phyloP scores from a whole-genome alignment of 2,329 filamentous ascomycete species.

The Phaeosphaeria sp. region DNA sequence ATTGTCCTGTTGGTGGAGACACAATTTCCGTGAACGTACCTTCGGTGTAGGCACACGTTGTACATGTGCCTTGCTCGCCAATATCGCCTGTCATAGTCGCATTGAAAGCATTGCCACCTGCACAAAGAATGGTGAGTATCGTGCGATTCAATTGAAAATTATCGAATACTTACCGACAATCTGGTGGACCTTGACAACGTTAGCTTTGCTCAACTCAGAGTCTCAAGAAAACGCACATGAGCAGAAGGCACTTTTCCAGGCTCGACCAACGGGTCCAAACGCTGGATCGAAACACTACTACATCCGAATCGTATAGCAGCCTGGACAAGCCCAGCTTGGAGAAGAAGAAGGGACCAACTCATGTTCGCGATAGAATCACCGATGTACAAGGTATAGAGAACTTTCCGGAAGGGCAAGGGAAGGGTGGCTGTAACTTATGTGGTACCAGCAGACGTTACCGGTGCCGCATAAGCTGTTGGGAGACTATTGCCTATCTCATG shows the following conservation, averaged over 20 bases:
- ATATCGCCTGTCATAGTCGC: slow-evolving; percentile 29
- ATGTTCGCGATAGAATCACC: slow-evolving; percentile 5
- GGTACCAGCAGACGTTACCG: neutral
- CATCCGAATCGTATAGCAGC: slow-evolving; percentile 27
- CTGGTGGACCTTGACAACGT: slow-evolving; percentile 14
- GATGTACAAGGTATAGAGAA: neutral
- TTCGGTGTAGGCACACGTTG: slow-evolving; percentile 31
- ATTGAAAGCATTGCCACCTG: slow-evolving; percentile 28
- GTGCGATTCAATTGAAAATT: too few species aligned
- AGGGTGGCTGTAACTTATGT: neutral
- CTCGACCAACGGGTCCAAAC: slow-evolving; percentile 35
- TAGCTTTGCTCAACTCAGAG: neutral
- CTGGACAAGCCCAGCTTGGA: slow-evolving; percentile 18
- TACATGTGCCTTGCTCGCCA: slow-evolving; percentile 30
- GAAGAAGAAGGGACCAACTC: slow-evolving; percentile 16
- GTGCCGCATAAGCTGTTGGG: neutral
- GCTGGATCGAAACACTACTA: slow-evolving; percentile 21
- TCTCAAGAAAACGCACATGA: slow-evolving; percentile 8
- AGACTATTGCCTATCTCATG: neutral
- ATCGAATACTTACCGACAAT: slow-evolving; percentile 24
- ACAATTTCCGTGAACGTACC: neutral
- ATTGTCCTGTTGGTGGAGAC: neutral
- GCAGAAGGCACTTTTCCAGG: slow-evolving; percentile 25
- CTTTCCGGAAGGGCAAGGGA: neutral
- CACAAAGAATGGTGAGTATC: neutral